These are phyloP conservation scores for Cornus suecica DNA, from an alignment of 148 eudicot genomes.

Conservation along the genomic window DNA sequence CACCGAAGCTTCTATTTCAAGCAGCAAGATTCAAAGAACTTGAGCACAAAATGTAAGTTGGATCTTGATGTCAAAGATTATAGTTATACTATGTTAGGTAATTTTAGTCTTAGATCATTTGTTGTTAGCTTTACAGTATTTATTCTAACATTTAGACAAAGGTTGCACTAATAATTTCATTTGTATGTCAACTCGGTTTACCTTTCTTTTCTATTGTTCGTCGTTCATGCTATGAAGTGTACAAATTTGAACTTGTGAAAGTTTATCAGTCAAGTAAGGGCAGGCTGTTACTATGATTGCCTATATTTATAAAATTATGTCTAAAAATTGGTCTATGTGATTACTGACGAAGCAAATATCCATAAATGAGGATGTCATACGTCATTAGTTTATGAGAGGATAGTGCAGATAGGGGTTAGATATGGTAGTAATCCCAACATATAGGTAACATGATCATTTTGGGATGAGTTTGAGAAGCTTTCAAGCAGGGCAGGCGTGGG, in stretches of 20 bases:
- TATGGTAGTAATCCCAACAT: not conserved
- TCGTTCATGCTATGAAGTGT: not conserved
- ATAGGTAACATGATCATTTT: not conserved
- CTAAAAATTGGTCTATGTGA: not conserved
- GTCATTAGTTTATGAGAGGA: not conserved
- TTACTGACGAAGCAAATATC: not conserved
- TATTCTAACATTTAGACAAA: not conserved
- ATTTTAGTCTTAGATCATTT: not conserved
- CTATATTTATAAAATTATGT: not conserved
- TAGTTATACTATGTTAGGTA: conserved; percentile 4
- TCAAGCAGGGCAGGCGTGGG: too few species aligned
- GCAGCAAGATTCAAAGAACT: conserved; percentile 96
- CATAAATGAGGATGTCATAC: not conserved
- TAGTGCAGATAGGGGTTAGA: not conserved
- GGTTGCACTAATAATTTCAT: not conserved
- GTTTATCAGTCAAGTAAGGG: not conserved
- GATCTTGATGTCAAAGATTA: not conserved
- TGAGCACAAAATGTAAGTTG: conserved; percentile 85
- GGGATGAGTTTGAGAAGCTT: too few species aligned
- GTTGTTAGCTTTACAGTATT: not conserved
- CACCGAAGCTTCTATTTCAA: conserved; percentile 98
- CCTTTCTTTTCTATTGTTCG: not conserved
- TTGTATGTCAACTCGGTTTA: not conserved
- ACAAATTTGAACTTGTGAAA: not conserved
- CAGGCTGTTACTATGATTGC: not conserved